Conservation (phyloP, 1,284 basidiomycete species). For the Ustanciosporium gigantosporum region DNA sequence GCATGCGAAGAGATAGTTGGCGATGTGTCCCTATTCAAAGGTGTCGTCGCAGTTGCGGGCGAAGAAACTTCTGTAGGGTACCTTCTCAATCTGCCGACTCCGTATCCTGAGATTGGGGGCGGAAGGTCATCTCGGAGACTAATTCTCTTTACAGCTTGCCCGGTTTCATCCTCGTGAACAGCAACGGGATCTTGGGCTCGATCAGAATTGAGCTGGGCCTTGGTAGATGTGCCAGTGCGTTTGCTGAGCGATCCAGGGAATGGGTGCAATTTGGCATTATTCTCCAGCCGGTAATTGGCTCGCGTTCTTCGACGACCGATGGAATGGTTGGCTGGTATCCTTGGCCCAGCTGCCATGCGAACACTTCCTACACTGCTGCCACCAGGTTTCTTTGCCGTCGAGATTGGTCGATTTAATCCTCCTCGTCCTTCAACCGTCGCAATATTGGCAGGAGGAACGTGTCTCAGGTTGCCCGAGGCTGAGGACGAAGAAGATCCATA, state of each 20-base stretch:
- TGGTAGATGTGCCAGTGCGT: background rate
- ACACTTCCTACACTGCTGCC: background rate
- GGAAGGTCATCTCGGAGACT: constrained; percentile 6
- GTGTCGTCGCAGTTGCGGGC: too few species aligned
- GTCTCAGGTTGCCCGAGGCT: background rate
- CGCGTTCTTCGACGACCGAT: constrained; percentile 10
- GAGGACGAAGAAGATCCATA: constrained; percentile 1
- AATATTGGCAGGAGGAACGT: too few species aligned
- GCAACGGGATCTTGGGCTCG: too few species aligned
- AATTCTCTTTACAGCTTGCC: too few species aligned
- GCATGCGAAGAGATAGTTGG: too few species aligned
- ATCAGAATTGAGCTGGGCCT: background rate
- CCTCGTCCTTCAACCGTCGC: background rate
- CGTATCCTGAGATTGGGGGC: constrained; percentile 19
- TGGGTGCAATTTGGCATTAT: constrained; percentile 31
- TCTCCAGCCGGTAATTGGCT: constrained; percentile 23
- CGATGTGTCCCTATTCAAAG: too few species aligned
- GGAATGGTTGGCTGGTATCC: constrained; percentile 2
- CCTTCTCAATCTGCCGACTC: constrained; percentile 19
- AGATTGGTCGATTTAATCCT: constrained; percentile 3
- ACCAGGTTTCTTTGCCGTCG: background rate
- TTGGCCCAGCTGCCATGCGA: constrained; percentile 6
- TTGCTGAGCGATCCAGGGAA: constrained; percentile 15
- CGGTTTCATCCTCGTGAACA: too few species aligned
- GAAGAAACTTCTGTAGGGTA: too few species aligned